These are phyloP conservation scores for Allium sativum DNA, from an alignment of 106 monocot species.

Conservation along the genomic window DNA sequence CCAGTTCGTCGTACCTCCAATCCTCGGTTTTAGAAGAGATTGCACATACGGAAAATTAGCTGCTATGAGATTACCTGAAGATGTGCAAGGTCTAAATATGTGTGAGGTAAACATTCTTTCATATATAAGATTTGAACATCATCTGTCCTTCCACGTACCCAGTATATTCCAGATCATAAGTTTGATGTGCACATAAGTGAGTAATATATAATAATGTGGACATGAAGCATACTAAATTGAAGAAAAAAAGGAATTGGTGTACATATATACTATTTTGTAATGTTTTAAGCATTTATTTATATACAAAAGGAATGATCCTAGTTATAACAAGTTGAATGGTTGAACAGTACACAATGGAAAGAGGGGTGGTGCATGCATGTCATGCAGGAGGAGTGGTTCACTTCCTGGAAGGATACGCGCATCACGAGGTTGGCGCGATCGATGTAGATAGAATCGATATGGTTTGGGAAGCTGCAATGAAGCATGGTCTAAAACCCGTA, in stretches of 20 bases:
- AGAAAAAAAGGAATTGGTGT: no score
- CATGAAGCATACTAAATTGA: no score
- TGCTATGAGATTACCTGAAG: conserved; percentile 76
- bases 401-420: conserved; percentile 69
- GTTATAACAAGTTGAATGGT: no score
- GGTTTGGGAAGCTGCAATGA: conserved; percentile 78
- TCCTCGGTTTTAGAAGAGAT: conserved; percentile 66
- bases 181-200: no score
- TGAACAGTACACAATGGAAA: conserved; percentile 64
- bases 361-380: conserved; percentile 84
- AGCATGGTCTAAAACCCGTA: conserved; percentile 61
- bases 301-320: no score
- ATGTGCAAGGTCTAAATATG: conserved; percentile 62
- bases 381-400: conserved; percentile 90
- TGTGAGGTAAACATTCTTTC: conserved; percentile 60
- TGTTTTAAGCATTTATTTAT: no score
- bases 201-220: no score
- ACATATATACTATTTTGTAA: no score
- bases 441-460: conserved; percentile 85
- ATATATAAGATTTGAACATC: not conserved
- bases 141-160: not conserved
- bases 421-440: conserved; percentile 88
- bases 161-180: no score
- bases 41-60: conserved; percentile 91
- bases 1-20: conserved; percentile 92